Base-by-base conservation (phyloP, 352 stramenopile species). In the Phytophthora cajani region DNA sequence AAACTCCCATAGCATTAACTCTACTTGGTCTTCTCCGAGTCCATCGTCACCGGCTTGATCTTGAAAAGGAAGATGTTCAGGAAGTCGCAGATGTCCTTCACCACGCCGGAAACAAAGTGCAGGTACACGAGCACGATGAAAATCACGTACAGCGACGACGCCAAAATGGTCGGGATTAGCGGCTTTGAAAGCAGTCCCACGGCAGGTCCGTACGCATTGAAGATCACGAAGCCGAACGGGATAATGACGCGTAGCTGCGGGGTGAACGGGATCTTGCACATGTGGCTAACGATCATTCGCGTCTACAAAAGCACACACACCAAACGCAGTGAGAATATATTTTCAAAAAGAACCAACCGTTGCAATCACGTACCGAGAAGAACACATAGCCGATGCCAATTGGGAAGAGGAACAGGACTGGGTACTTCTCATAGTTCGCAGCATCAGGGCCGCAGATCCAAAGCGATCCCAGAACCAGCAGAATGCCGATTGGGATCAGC, bases 251-350 rank as follows among this genome's bases (percentile, higher is more conserved):
- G 89, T 11, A 94, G 72, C 69, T 96, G 89, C 32, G 82, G 84
- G 44, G 87, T 87, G 69, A 91, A 96, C 52, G 87, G 86, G 25
- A 96, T 84, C 77, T 96, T 96, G 77, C 87, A 96, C 89, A 96
- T 96, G 80, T 96, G 89, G 76, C 86, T 93, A 57, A 91, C 78
- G 70, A 95, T 96, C 89, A 96, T 96, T 69, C 87, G 87, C 32
- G 87, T 95, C 87, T 96, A 64, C 36, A 56, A 10, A n/a, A 78
- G 9, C 54, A 30, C 3, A 30, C 27, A 59, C 47, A n/a, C 51
- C 30, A 55, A 11, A 62, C 5, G 32, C 62, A 67, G 6, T 10
- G 42, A 21, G 5, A 77, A 21, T 11, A 58, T 19, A 40, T 40
- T 54, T 23, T 11, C 27, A 64, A 40, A 44, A 25, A 16, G 30